These are phyloP conservation scores for Solanum paucissectum DNA, from an alignment of 257 asterid species.

Conservation along the genomic window DNA sequence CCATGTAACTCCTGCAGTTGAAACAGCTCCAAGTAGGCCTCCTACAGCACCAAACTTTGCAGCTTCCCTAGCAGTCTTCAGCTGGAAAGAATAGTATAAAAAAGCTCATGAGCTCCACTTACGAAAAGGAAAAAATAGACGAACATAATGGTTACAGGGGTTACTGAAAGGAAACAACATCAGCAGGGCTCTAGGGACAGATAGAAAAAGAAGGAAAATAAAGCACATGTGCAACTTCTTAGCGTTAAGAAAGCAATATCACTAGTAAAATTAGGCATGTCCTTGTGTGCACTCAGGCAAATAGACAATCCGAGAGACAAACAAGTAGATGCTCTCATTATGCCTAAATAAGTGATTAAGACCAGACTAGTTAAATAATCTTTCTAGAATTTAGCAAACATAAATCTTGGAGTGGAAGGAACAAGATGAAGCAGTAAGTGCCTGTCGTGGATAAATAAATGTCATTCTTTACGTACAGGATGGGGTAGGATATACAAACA, in stretches of 20 bases:
- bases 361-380: neutral
- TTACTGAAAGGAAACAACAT: neutral
- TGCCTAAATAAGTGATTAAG: neutral
- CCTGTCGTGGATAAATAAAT: neutral
- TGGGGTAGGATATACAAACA: neutral
- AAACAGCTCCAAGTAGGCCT: conserved; percentile 63
- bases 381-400: neutral
- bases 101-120: neutral
- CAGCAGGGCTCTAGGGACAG: neutral
- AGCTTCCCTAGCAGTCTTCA: conserved; percentile 68
- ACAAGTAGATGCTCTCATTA: neutral
- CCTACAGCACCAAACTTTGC: conserved; percentile 57
- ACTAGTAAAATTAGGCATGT: neutral
- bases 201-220: neutral
- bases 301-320: neutral
- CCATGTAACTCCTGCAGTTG: conserved; percentile 65
- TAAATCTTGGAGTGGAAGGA: neutral
- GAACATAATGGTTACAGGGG: neutral
- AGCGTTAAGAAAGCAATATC: neutral
- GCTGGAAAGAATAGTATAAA: conserved; percentile 33
- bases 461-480: neutral
- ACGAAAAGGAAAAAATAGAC: neutral
- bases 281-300: neutral
- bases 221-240: neutral
- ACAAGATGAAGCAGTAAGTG: neutral